Evolutionary conservation across 352 stramenopile genomes (phyloP), one percentile per base, ranked within the genome.

Genomic region (Globisporangium orthogonon): DNA sequence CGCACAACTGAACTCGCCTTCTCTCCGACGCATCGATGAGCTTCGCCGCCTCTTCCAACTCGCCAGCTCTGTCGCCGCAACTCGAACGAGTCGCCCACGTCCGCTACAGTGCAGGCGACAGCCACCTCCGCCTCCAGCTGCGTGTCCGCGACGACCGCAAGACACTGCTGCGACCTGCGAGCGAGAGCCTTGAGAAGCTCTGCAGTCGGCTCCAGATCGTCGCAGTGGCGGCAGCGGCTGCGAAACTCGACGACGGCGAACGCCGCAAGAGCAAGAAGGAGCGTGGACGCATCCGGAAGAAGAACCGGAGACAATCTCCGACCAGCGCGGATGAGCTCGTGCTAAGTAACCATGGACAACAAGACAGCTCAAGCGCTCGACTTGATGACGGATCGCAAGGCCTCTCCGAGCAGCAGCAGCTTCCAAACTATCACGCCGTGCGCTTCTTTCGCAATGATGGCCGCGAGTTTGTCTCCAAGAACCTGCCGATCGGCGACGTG

Each of bases 191-290:
- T 31, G 71, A 80, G 41, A 85, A 83, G 50, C 56, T 90, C 18
- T 74, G 76, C 52, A 63, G 74, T 35, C 79, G 79, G n/a, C 51
- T 90, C 52, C 71, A 87, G 67, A 58, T 90, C 13, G 49, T 86
- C 40, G 79, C 75, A 29, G 56, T 66, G 10, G 50, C 67, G 9
- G 60, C 58, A 4, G 28, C 56, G 2, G 30, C 40, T 6, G 50
- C 23, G 13, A 45, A 29, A 15, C 37, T 9, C 15, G 29, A 23
- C 14, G 29, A 31, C 4, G 23, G 31, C 6, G 47, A 29, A 7
- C 28, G 23, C 30, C 18, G 6, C 17, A 51, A 47, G 39, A 62
- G 40, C 39, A 62, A 47, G 29, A 59, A 54, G 5, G 29, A 13
- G 37, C 40, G 48, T 30, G 29, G 37, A 23, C 40, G 47, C 9